These are phyloP conservation scores for Rubia tinctorum DNA, from an alignment of 305 asterid species.

Conservation along the genomic window DNA sequence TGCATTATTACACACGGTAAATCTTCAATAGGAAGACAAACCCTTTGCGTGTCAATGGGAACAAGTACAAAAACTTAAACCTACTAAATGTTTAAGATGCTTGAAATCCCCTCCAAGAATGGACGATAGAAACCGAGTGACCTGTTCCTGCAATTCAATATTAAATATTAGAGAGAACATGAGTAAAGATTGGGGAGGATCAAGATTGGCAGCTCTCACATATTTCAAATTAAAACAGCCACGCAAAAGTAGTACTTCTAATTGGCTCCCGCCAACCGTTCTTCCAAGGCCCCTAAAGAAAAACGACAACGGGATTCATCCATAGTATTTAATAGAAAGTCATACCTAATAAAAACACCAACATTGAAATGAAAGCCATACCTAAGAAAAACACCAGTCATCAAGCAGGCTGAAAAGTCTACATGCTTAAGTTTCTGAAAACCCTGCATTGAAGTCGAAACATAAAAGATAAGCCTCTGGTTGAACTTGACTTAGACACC, in stretches of 20 bases:
- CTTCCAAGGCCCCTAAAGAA: slow-evolving; percentile 64
- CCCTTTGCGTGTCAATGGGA: too few species aligned
- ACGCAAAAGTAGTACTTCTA: slow-evolving; percentile 66
- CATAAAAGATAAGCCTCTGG: neutral
- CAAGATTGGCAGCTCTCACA: slow-evolving; percentile 36
- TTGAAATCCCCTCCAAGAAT: slow-evolving; percentile 63
- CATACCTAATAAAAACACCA: too few species aligned
- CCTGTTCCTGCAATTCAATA: slow-evolving; percentile 53
- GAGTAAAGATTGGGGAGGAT: neutral
- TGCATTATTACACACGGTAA: slow-evolving; percentile 25
- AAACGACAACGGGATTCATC: slow-evolving; percentile 8
- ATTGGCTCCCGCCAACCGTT: slow-evolving; percentile 44
- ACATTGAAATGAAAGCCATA: slow-evolving; percentile 27
- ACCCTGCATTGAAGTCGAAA: slow-evolving; percentile 52
- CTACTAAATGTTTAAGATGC: slow-evolving; percentile 67
- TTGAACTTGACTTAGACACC: neutral
- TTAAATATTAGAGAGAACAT: neutral
- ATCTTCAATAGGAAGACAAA: slow-evolving; percentile 19
- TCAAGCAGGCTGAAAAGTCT: slow-evolving; percentile 73
- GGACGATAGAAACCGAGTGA: slow-evolving; percentile 63
- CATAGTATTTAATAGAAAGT: too few species aligned
- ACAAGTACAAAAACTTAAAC: slow-evolving; percentile 34
- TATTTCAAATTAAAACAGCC: slow-evolving; percentile 84
- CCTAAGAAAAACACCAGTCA: slow-evolving; percentile 83
- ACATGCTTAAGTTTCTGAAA: slow-evolving; percentile 57